Base-by-base conservation (phyloP, 176 grass and related monocot species). In the Dendrocalamus sinicus region DNA sequence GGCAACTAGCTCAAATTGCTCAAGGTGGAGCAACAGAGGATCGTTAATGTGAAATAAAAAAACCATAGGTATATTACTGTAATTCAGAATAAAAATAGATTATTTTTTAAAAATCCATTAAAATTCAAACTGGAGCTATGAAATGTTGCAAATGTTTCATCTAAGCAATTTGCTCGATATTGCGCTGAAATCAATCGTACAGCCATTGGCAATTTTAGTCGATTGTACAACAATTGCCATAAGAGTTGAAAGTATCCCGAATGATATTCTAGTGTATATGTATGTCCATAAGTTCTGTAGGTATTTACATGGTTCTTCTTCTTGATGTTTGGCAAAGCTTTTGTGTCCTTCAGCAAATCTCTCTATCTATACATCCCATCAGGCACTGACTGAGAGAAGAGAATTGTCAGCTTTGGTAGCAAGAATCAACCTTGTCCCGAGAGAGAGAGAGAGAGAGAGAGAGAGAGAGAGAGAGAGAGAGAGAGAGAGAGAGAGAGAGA, bases 301-400 rank as follows among this genome's bases (percentile, higher is more conserved):
- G 22, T 92, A 89, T 89, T 92, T 72, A 89, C 86, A 92, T 74
- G 15, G 46, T 4, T 35, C 2, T 61, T 17, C 58, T 77, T 73
- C 75, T 87, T 80, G 53, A 75, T 84, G 32, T 28, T 81, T 55
- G 76, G 55, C 0, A 2, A 47, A 83, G 67, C 70, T 89, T 85
- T 52, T 70, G 44, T n/a, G n/a, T 70, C 43, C 75, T 83, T 60
- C 53, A 43, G 82, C 53, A 79, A 69, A 32, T 75, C 70, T 75
- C 68, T 40, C 57, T 88, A 89, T 89, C 44, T 86, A 86, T 83
- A 82, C 4, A 68, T 52, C 63, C 55, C 73, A 12, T 45, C 62
- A 28, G 45, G 43, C 9, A 57, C 67, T 81, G 70, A 81, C 41
- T 20, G 58, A 72, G 50, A 81, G 6, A 75, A 75, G 44, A 44